A percentile compares a stretch with the other conserved stretches of the same genome.
Evolutionary conservation across 768 basidiomycete species (phyloP).

Genomic region (Auriscalpium orientale): DNA sequence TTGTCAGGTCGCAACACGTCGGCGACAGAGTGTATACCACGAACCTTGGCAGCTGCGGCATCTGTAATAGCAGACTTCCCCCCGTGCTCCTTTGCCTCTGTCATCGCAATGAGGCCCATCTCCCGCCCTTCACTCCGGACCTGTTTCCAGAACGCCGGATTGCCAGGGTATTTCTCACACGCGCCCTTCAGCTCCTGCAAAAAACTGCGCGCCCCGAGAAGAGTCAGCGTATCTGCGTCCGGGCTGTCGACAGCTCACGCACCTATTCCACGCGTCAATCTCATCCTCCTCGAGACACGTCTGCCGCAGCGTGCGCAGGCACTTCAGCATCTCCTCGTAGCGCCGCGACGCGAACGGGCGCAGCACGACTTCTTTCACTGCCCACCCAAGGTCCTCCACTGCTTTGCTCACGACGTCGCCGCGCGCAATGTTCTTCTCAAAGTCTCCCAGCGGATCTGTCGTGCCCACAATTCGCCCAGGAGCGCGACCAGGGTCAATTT

Average conservation of each 20-base stretch:
- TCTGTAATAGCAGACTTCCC: constrained; percentile 53
- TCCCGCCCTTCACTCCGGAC: constrained; percentile 37
- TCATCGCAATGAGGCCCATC: constrained; percentile 53
- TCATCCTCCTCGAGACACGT: constrained; percentile 70
- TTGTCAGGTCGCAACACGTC: no score
- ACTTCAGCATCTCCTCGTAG: constrained; percentile 63
- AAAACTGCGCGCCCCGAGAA: constrained; percentile 38
- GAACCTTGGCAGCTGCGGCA: constrained; percentile 29
- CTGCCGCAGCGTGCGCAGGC: constrained; percentile 59
- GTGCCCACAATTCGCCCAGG: constrained; percentile 72
- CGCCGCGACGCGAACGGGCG: constrained; percentile 66
- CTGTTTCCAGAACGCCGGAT: constrained; percentile 59
- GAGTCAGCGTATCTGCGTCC: background rate
- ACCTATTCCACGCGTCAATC: constrained; percentile 77
- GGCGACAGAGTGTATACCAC: no score
- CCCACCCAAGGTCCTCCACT: constrained; percentile 66
- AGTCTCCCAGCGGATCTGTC: constrained; percentile 70
- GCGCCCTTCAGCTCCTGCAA: constrained; percentile 47
- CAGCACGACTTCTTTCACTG: constrained; percentile 63
- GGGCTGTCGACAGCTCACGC: constrained; percentile 17
- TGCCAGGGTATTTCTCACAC: constrained; percentile 50
- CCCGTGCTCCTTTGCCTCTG: constrained; percentile 54
- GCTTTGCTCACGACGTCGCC: constrained; percentile 84
- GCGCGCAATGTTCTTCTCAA: constrained; percentile 55
- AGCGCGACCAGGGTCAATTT: constrained; percentile 44